Base-by-base conservation (phyloP, 106 monocot genomes). In the Acanthochlamys bracteata region DNA sequence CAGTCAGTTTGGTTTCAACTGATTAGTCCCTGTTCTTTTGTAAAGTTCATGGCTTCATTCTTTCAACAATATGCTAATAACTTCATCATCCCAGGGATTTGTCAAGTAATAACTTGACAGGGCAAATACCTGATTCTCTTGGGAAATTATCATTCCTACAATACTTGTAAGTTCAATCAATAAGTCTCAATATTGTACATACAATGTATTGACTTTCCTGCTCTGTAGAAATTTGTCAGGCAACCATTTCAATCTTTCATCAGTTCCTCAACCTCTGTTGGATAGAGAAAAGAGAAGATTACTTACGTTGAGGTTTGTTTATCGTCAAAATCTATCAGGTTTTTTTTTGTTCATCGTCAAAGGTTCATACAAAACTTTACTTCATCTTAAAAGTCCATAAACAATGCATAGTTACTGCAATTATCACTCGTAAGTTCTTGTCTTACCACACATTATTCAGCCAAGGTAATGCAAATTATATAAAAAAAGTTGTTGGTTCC, bases 251-350 rank as follows among this genome's bases (percentile, higher is more conserved):
- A 53, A 20, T 42, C 72, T 7, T n/a, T n/a, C n/a, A 45, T 13
- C 75, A 43, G 68, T 80, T 64, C 80, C 80, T 63, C 11, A 75
- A 24, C 59, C 45, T 63, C 71, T 80, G 8, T 66, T 67, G 17
- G 24, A 49, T 39, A 80, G 58, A 64, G 56, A 66, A 60, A 41
- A 66, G 64, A 59, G 67, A 41, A 71, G 75, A 25, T 58, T 39
- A 1, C 73, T 80, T 15, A 63, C 21, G 43, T 61, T 80, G 33
- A 80, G 75, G 80, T 80, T 39, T 57, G 43, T 45, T 45, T 7
- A 7, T 13, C 43, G 7, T 45, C 13, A 7, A 7, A 45, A 13
- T 45, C 7, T 45, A 7, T n/a, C 43, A 45, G 13, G 13, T 9
- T 45, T 45, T 45, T 45, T 9, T 45, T 45, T 45, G 13, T 45